These are phyloP conservation scores for Cladosporium sp. DNA, from an alignment of 2,329 filamentous ascomycete genomes.

Conservation along the genomic window DNA sequence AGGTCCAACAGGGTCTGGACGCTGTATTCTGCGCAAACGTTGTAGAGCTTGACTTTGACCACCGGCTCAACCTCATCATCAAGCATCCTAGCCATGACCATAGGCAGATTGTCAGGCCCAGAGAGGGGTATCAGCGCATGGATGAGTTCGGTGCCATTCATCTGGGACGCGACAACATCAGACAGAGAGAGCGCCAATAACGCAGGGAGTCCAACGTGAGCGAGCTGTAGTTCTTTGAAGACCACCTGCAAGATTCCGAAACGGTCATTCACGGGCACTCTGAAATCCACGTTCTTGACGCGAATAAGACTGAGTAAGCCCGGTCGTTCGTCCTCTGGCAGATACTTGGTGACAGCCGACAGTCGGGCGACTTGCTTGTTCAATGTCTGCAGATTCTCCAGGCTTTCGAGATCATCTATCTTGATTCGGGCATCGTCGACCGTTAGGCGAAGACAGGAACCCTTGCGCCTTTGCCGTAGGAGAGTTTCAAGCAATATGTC, in stretches of 20 bases:
- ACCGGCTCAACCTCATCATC: constrained; percentile 93
- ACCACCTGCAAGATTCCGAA: constrained; percentile 65
- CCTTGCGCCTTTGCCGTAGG: constrained; percentile 81
- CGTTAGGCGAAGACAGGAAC: constrained; percentile 73
- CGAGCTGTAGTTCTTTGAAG: constrained; percentile 67
- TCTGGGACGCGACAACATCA: constrained; percentile 63
- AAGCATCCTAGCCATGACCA: constrained; percentile 86
- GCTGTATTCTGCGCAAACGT: constrained; percentile 83
- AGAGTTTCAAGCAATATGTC: constrained; percentile 95
- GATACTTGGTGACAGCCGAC: constrained; percentile 86
- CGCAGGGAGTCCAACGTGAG: constrained; percentile 82
- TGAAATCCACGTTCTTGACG: constrained; percentile 64
- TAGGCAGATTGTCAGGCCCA: constrained; percentile 54
- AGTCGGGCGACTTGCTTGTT: constrained; percentile 79
- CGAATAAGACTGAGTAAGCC: constrained; percentile 76
- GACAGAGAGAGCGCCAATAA: constrained; percentile 77
- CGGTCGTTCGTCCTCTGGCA: constrained; percentile 92
- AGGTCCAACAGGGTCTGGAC: constrained; percentile 81
- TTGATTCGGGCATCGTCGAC: constrained; percentile 65
- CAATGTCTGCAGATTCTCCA: constrained; percentile 69
- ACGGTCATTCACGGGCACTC: constrained; percentile 65
- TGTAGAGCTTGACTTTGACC: constrained; percentile 83
- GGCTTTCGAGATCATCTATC: constrained; percentile 64
- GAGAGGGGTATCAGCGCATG: constrained; percentile 57
- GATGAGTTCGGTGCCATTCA: constrained; percentile 70